Base-by-base conservation (phyloP, 1,284 basidiomycete genomes). In the Gymnopus androsaceus region DNA sequence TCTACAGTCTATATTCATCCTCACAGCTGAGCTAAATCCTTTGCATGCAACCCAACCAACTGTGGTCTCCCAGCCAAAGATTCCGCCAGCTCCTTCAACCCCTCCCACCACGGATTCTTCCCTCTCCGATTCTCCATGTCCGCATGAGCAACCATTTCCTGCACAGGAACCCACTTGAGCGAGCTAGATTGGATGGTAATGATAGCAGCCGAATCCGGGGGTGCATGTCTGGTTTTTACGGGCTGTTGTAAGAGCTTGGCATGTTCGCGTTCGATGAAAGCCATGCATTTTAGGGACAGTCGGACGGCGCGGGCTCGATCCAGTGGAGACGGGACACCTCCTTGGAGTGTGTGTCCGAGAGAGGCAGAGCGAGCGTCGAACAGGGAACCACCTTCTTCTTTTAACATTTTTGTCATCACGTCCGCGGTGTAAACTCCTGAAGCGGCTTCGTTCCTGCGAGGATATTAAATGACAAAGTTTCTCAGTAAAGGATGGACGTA, bases 291-390 rank as follows among this genome's bases (percentile, higher is more conserved):
- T 59, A 97, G 79, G 7, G 95, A 88, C 38, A 98, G 81, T 44
- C 95, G 88, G 1, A 92, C 90, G 1, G 94, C 96, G 17, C 94
- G 89, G 0, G 91, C 87, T 57, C 96, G 91, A 75, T 99, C 97
- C 62, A 93, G 81, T 0, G 96, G 96, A 0, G 95, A 96, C 3
- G 96, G 96, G 3, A 93, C 88, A 4, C 94, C 94, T 17, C 96
- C 96, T 70, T 99, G 96, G 8, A 99, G 78, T 1, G 95, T 98
- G 75, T 99, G 97, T 9, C 97, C 96, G 19, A 99, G 85, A 3
- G 92, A 89, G 15, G 96, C 97, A 11, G 87, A 91, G 47, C 97
- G 89, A 17, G 96, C 87, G 75, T 99, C 97, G 68, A 98, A 99
- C n/a, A 97, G 78, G 6, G 80, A 69, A 15, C 86, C 85, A 41